Evolutionary conservation across 208 protist genomes (phyloP), one percentile per base, ranked within the genome.

Genomic region (Vickermania spadyakhi): DNA sequence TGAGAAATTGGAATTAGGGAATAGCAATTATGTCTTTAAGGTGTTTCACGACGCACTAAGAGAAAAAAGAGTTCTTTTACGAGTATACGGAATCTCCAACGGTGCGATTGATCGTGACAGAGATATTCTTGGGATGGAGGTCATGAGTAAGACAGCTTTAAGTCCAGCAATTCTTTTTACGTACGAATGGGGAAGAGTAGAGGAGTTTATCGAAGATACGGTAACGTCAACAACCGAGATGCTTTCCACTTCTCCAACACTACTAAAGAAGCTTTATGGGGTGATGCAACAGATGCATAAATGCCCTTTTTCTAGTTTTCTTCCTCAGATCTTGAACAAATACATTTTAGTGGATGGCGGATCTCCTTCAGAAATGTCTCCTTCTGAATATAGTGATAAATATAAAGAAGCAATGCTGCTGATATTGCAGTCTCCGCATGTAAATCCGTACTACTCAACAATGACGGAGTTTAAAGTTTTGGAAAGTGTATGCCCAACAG

Each of bases 1-100:
- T 30, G 79, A 86, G 69, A 79, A 83, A 42, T 70, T 92, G 26
- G 72, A 75, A n/a, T 79, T 81, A 21, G 85, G 85, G 28, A 92
- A 92, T 60, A 92, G 85, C 72, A 92, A 92, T 59, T 74, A 86
- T 64, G 85, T 92, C 45, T 92, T 89, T 70, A 78, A 79, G n/a
- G 67, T 92, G 13, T 64, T 61, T 3, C 79, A 86, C 67, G 59
- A 78, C 14, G 66, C 75, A 42, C 88, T 82, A 49, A 76, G 73
- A 0, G 70, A 68, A 28, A 81, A 82, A 57, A 66, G 64, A 1
- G 70, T 92, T 21, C 62, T 92, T 42, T 67, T 92, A 60, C 81
- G 85, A 26, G 79, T 92, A 31, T 92, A 92, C 63, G 85, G 85
- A 54, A 76, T 72, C 54, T 73, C 72, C 52, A 73, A 68, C 57